phyloP scores from a whole-genome alignment of 1,284 basidiomycete species.

The Ceratobasidium theobromae region DNA sequence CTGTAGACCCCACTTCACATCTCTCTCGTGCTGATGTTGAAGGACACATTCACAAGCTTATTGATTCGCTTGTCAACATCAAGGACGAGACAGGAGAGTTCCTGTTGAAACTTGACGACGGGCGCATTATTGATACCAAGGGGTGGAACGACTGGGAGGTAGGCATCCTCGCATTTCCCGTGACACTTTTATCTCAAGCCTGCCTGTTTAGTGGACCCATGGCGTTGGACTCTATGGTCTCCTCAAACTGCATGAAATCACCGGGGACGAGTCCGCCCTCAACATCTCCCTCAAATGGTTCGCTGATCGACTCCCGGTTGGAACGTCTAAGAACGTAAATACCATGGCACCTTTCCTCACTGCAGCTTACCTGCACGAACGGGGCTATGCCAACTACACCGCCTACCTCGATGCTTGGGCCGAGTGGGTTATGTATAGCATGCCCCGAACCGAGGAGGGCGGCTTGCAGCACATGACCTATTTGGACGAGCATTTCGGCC shows the following conservation, averaged over 20 bases:
- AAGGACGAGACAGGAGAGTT: slow-evolving; percentile 61
- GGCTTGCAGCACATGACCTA: slow-evolving; percentile 67
- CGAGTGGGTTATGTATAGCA: slow-evolving; percentile 63
- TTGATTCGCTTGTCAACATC: slow-evolving; percentile 61
- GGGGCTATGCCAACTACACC: slow-evolving; percentile 46
- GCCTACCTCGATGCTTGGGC: slow-evolving; percentile 62
- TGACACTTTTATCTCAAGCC: neutral
- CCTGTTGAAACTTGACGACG: slow-evolving; percentile 56
- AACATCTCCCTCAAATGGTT: slow-evolving; percentile 59
- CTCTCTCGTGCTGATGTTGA: slow-evolving; percentile 22
- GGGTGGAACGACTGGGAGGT: slow-evolving; percentile 65
- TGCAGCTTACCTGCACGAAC: slow-evolving; percentile 56
- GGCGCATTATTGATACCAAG: slow-evolving; percentile 64
- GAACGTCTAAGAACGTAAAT: slow-evolving; percentile 68
- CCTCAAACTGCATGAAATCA: slow-evolving; percentile 51
- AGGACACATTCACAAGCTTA: slow-evolving; percentile 49
- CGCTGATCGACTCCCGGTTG: slow-evolving; percentile 54
- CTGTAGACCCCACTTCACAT: slow-evolving; percentile 13
- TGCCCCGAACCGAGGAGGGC: slow-evolving; percentile 59
- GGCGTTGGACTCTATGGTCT: slow-evolving; percentile 56
- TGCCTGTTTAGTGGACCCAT: slow-evolving; percentile 55
- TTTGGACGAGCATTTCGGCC: slow-evolving; percentile 54
- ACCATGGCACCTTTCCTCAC: slow-evolving; percentile 65
- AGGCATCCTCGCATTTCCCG: neutral
- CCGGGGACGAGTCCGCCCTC: slow-evolving; percentile 49